Conservation (phyloP, 495 filamentous ascomycete genomes). For the Staphylotrichum longicolle region DNA sequence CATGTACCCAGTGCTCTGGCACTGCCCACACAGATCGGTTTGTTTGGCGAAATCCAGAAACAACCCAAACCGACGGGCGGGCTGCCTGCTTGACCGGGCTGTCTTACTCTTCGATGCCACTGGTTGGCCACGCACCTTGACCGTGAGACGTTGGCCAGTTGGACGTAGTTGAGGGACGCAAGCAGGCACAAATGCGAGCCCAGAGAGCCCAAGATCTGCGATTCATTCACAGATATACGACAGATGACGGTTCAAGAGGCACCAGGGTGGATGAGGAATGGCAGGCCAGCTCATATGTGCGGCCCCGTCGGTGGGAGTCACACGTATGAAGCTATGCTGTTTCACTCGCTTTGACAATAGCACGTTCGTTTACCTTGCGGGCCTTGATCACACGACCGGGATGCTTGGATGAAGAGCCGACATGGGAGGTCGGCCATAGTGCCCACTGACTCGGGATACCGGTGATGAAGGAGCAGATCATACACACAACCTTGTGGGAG, state of each 20-base stretch:
- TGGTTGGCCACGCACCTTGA: conserved; percentile 3
- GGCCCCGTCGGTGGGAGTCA: too few relatives aligned
- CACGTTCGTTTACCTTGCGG: too few relatives aligned
- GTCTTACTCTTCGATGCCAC: conserved; percentile 12
- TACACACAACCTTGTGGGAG: conserved; percentile 12
- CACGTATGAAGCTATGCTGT: too few relatives aligned
- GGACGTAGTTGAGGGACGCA: not conserved
- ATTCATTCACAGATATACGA: too few relatives aligned
- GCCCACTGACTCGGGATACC: not conserved
- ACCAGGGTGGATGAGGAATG: too few relatives aligned
- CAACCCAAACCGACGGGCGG: not conserved
- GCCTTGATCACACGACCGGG: too few relatives aligned
- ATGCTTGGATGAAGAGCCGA: too few relatives aligned
- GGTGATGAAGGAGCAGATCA: not conserved
- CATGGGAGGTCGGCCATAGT: not conserved
- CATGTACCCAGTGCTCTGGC: not conserved
- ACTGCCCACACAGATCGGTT: not conserved
- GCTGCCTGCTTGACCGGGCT: conserved; percentile 1
- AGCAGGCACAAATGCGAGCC: not conserved
- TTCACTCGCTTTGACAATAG: too few relatives aligned
- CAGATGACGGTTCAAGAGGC: too few relatives aligned
- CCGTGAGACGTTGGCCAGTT: conserved; percentile 13
- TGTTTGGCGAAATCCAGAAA: conserved; percentile 1
- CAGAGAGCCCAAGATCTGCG: too few relatives aligned
- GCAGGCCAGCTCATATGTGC: too few relatives aligned